phyloP scores from a whole-genome alignment of 257 asterid species.

The Linaria vulgaris region DNA sequence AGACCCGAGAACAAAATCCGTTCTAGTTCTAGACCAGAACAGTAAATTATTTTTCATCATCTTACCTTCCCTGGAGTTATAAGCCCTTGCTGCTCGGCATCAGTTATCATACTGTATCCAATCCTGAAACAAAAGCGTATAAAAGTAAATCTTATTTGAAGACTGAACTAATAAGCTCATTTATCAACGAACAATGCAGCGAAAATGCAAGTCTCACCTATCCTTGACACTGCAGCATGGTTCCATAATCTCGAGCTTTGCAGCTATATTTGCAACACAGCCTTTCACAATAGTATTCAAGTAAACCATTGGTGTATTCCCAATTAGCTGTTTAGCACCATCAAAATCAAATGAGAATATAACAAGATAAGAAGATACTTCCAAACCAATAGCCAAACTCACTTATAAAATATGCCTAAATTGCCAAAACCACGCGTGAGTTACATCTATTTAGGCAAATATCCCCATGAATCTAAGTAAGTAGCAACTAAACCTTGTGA shows the following conservation, averaged over 20 bases:
- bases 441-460: no score
- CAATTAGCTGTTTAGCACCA: slow-evolving; percentile 66
- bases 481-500: no score
- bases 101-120: slow-evolving; percentile 84
- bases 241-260: slow-evolving; percentile 97
- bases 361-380: slow-evolving; percentile 3
- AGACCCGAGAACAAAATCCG: slow-evolving; percentile 3
- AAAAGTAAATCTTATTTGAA: slow-evolving; percentile 7
- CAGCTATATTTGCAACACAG: slow-evolving; percentile 85
- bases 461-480: no score
- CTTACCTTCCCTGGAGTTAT: slow-evolving; percentile 93
- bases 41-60: slow-evolving; percentile 7
- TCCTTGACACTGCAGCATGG: slow-evolving; percentile 99
- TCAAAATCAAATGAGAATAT: slow-evolving; percentile 17
- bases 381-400: background rate
- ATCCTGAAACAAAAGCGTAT: slow-evolving; percentile 60
- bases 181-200: slow-evolving; percentile 6
- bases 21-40: slow-evolving; percentile 4
- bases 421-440: background rate
- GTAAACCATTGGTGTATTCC: slow-evolving; percentile 98
- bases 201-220: slow-evolving; percentile 50
- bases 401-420: background rate
- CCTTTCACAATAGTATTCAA: slow-evolving; percentile 76
- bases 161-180: background rate
- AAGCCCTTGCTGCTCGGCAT: slow-evolving; percentile 89